Percentiles rank a stretch among this genome's conserved stretches.
Conservation (phyloP, 1,284 basidiomycete species). For the Heterobasidion annosum region DNA sequence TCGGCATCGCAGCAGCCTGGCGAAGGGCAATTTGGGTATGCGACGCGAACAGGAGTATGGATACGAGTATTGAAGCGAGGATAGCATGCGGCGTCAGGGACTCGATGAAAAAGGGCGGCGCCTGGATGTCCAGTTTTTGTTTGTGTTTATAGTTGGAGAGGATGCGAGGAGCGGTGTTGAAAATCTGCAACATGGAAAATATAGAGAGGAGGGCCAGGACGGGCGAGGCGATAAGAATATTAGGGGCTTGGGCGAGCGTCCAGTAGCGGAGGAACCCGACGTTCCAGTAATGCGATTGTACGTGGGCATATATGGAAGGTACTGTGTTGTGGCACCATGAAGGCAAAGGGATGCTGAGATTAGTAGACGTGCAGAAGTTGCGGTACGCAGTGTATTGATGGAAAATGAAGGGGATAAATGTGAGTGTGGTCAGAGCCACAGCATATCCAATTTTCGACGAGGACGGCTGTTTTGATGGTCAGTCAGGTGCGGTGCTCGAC, state of each 20-base stretch:
- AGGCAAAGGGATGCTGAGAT: neutral
- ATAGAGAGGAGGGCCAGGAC: constrained; percentile 47
- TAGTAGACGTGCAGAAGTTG: constrained; percentile 45
- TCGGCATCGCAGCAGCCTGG: constrained; percentile 70
- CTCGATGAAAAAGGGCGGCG: constrained; percentile 21
- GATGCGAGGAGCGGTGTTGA: constrained; percentile 11
- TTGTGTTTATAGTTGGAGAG: neutral
- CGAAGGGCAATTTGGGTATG: constrained; percentile 91
- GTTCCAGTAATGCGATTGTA: constrained; percentile 86
- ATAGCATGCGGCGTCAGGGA: constrained; percentile 57
- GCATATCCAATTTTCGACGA: constrained; percentile 23
- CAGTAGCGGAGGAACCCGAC: constrained; percentile 84
- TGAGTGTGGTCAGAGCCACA: constrained; percentile 31
- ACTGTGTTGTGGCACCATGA: constrained; percentile 58
- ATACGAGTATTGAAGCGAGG: constrained; percentile 52
- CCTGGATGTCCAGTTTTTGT: neutral
- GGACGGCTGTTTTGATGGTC: constrained; percentile 21
- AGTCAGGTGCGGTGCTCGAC: constrained; percentile 9
- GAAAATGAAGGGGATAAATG: constrained; percentile 56
- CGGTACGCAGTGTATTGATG: constrained; percentile 64
- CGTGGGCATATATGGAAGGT: constrained; percentile 77
- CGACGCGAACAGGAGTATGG: constrained; percentile 68
- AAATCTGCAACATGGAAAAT: constrained; percentile 30
- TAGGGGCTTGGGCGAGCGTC: constrained; percentile 77
- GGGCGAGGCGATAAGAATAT: constrained; percentile 78